Percentiles rank a stretch among this genome's conserved stretches.
phyloP scores from a whole-genome alignment of 805 yeast species.

The Metschnikowia baotianmanensis region DNA sequence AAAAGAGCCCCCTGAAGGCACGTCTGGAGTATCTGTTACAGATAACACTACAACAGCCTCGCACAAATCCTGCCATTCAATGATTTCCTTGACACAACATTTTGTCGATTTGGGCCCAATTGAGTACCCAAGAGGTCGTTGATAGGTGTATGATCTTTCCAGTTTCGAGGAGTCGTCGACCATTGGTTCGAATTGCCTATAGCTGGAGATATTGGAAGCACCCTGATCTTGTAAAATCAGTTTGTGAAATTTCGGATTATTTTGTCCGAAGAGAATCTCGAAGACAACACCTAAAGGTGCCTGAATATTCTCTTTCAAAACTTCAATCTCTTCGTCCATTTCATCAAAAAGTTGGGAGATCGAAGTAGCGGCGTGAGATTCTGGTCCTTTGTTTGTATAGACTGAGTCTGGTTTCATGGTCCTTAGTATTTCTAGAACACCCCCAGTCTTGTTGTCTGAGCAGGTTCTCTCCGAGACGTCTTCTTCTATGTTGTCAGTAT shows the following conservation, averaged over 20 bases:
- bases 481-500: not conserved
- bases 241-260: conserved; percentile 46
- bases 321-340: conserved; percentile 48
- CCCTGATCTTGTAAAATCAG: conserved; percentile 55
- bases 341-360: conserved; percentile 9
- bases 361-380: conserved; percentile 47
- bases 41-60: conserved; percentile 51
- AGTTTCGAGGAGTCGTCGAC: conserved; percentile 34
- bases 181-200: conserved; percentile 23
- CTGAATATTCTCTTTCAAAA: conserved; percentile 49
- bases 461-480: not conserved
- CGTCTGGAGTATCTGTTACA: conserved; percentile 65
- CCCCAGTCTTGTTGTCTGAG: not conserved
- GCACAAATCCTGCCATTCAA: conserved; percentile 51
- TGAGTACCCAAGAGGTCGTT: conserved; percentile 62
- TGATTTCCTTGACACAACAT: conserved; percentile 60
- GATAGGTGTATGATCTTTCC: conserved; percentile 53
- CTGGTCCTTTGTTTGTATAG: conserved; percentile 40
- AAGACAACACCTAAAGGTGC: conserved; percentile 69
- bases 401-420: conserved; percentile 37
- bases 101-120: conserved; percentile 77
- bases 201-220: conserved; percentile 55
- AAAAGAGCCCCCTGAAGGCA: conserved; percentile 88
- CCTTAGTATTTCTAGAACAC: conserved; percentile 14
- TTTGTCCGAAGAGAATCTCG: conserved; percentile 56